phyloP scores from a whole-genome alignment of 306 rosid species.

The Medicago lupulina region DNA sequence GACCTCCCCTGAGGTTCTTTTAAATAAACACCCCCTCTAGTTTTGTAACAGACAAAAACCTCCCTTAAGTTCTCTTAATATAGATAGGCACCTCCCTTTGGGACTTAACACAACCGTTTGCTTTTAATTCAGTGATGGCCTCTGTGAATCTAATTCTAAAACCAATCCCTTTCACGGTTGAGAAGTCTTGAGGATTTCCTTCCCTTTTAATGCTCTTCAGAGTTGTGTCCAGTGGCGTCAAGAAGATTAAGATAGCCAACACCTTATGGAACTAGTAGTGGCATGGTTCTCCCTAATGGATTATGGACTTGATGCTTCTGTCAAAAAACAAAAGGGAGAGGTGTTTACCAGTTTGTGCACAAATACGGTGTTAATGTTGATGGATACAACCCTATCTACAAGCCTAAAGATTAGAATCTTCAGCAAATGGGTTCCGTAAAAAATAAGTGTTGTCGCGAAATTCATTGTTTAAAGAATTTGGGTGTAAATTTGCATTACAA shows the following conservation, averaged over 20 bases:
- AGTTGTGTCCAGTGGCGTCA: constrained; percentile 73
- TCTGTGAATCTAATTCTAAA: constrained; percentile 78
- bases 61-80: too few relatives aligned
- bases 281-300: constrained; percentile 64
- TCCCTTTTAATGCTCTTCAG: constrained; percentile 70
- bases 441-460: too few relatives aligned
- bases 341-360: constrained; percentile 93
- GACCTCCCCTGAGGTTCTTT: too few relatives aligned
- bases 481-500: too few relatives aligned
- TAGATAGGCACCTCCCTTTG: too few relatives aligned
- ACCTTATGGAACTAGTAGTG: constrained; percentile 80
- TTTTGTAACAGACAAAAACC: too few relatives aligned
- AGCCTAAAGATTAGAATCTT: too few relatives aligned
- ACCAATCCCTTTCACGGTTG: constrained; percentile 69
- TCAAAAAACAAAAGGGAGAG: constrained; percentile 85
- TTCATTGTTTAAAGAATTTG: too few relatives aligned
- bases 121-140: constrained; percentile 65
- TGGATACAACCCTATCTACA: constrained; percentile 59
- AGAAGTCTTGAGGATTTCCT: constrained; percentile 86
- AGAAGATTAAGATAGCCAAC: constrained; percentile 82
- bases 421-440: too few relatives aligned
- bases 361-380: constrained; percentile 98
- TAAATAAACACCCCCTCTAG: too few relatives aligned
- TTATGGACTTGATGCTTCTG: constrained; percentile 74
- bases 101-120: too few relatives aligned